A percentile compares a stretch with the other conserved stretches of the same genome.
These are phyloP conservation scores for Fomitopsis serialis DNA, from an alignment of 768 basidiomycete genomes.

Conservation along the genomic window DNA sequence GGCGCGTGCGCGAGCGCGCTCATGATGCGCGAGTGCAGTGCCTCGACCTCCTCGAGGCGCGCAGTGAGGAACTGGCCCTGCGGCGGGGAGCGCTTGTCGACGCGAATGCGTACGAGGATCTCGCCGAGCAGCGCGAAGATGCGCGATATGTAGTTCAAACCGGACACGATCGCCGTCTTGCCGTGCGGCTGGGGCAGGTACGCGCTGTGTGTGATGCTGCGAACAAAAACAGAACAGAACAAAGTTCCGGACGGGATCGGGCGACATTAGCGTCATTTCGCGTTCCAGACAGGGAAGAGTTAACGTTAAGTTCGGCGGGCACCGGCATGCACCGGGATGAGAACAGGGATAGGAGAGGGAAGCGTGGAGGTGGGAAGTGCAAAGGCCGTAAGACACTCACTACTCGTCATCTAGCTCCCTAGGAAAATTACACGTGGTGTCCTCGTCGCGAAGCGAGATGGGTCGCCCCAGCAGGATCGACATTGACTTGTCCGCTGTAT, in stretches of 20 bases:
- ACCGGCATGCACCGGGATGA: not conserved
- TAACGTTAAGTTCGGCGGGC: constrained; percentile 1
- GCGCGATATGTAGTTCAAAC: constrained; percentile 81
- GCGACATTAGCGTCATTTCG: not conserved
- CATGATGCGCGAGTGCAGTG: constrained; percentile 72
- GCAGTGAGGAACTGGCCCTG: constrained; percentile 83
- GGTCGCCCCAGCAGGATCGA: constrained; percentile 80
- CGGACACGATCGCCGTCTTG: constrained; percentile 79
- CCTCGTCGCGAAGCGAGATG: constrained; percentile 83
- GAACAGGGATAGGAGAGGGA: constrained; percentile 14
- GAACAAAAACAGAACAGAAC: not conserved
- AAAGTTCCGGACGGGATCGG: not conserved
- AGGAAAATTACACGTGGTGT: constrained; percentile 78
- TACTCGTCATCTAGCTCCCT: constrained; percentile 88
- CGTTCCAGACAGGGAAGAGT: not conserved
- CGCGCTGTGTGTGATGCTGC: constrained; percentile 76
- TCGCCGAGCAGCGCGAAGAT: constrained; percentile 84
- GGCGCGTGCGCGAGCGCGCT: constrained; percentile 72
- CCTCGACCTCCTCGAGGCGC: constrained; percentile 78
- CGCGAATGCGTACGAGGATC: constrained; percentile 80
- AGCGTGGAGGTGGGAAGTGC: constrained; percentile 10
- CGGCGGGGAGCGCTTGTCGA: constrained; percentile 82
- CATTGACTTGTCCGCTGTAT: constrained; percentile 82
- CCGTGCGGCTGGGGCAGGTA: constrained; percentile 86
- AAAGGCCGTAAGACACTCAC: constrained; percentile 38